These are phyloP conservation scores for Ustilago hordei DNA, from an alignment of 1,284 basidiomycete genomes.

Conservation along the genomic window DNA sequence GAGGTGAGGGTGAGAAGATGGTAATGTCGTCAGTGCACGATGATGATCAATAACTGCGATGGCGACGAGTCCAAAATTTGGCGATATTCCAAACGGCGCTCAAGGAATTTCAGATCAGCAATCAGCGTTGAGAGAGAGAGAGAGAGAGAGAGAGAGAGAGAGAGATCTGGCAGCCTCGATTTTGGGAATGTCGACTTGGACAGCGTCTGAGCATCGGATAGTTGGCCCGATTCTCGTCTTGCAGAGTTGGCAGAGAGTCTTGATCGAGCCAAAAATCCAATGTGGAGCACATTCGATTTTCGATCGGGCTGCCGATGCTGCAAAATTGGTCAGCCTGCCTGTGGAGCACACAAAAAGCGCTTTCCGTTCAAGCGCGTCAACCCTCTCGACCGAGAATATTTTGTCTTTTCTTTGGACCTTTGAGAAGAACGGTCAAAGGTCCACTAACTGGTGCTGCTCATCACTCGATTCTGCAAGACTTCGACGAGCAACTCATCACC, in stretches of 20 bases:
- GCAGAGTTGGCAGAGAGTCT: not conserved
- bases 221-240: not conserved
- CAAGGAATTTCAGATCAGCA: slow-evolving; percentile 1
- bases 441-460: too few species aligned
- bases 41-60: slow-evolving; percentile 20
- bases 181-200: slow-evolving; percentile 6
- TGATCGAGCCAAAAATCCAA: slow-evolving; percentile 15
- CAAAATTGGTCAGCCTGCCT: slow-evolving; percentile 8
- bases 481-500: not conserved
- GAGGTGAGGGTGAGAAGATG: slow-evolving; percentile 12
- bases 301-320: not conserved
- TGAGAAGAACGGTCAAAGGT: slow-evolving; percentile 23
- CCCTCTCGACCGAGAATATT: slow-evolving; percentile 46
- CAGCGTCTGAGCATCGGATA: slow-evolving; percentile 1
- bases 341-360: not conserved
- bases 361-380: slow-evolving; percentile 23
- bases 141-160: not conserved
- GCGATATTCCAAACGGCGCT: slow-evolving; percentile 27
- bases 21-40: slow-evolving; percentile 1
- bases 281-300: not conserved
- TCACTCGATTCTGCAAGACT: not conserved
- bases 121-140: not conserved
- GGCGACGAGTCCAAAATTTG: slow-evolving; percentile 42
- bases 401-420: not conserved
- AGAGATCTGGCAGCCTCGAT: slow-evolving; percentile 3